Percentiles rank a stretch among this genome's conserved stretches.
These are phyloP conservation scores for Penicillium sp. DNA, from an alignment of 2,329 filamentous ascomycete genomes.

Conservation along the genomic window DNA sequence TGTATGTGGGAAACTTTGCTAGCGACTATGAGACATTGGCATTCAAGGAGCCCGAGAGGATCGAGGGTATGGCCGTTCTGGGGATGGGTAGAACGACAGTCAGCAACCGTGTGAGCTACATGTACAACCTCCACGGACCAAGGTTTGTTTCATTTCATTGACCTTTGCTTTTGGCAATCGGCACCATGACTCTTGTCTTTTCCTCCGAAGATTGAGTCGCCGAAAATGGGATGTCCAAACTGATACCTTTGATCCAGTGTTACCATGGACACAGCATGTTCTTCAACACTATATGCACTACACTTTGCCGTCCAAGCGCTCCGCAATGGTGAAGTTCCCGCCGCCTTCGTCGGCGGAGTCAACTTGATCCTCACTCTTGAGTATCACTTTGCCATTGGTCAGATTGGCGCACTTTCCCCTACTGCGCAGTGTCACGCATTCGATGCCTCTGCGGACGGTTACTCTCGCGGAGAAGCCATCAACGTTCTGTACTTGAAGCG, in stretches of 20 bases:
- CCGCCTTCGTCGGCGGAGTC: background rate
- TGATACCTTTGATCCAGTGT: too few species aligned
- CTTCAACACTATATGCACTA: background rate
- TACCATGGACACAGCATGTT: background rate
- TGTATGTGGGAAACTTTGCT: background rate
- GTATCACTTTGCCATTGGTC: background rate
- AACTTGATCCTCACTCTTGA: background rate
- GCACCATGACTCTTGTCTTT: too few species aligned
- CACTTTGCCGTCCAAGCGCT: background rate
- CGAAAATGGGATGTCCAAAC: too few species aligned
- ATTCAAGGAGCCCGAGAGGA: background rate
- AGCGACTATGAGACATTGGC: background rate
- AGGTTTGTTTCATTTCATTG: too few species aligned
- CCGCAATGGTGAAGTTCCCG: background rate
- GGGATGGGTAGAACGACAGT: background rate
- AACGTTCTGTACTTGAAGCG: background rate
- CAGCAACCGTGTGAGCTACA: background rate
- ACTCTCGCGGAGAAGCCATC: background rate
- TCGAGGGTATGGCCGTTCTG: background rate
- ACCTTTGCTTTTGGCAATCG: too few species aligned
- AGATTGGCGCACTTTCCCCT: background rate
- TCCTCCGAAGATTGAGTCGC: too few species aligned
- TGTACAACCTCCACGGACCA: background rate
- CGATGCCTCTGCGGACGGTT: background rate
- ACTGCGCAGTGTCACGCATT: background rate